Base-by-base conservation (phyloP, 2,329 filamentous ascomycete genomes). In the Didymella keratinophila region DNA sequence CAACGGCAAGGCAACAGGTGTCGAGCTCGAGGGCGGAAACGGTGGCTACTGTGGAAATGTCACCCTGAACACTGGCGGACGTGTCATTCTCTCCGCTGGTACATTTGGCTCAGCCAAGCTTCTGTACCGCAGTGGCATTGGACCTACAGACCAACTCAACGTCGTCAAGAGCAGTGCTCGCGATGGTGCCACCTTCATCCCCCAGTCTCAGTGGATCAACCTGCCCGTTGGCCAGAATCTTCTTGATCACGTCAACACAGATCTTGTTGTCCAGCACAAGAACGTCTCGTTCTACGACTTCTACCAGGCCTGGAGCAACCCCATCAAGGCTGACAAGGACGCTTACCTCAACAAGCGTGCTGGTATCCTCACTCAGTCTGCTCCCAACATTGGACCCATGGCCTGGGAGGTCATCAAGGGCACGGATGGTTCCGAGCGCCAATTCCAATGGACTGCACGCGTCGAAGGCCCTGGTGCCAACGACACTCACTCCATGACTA, bases 81-180 rank as follows among this genome's bases (percentile, higher is more conserved):
- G 87, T 50, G 88, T 92, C 43, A 84, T 92, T 64, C 78, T 91
- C 30, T 84, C 89, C 18, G 85, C 87, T 1, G 89, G 89, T 46
- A 80, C 88, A 1, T 90, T 92, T 61, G 87, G 87, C n/a, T 87
- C 87, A 2, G 81, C 88, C 14, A 89, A 89, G 76, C 79, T 92
- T 46, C 82, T 92, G 2, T 81, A 90, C 76, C 83, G 88, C 68
- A 88, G 86, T 77, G 87, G 89, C 64, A 91, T 90, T 62, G 89
- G 89, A 4, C 87, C 87, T 21, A 74, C 76, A 50, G 78, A 78
- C 43, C 79, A 82, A 69, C 78, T 83, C 44, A 72, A 72, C 42
- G 71, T 77, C 23, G 82, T 83, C 37, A 76, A 79, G 69, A 73
- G 71, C 62, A 81, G 80, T 55, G 73, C 67, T 20, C 56, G 64